Percentiles rank a stretch among this genome's conserved stretches.
phyloP scores from a whole-genome alignment of 345 rosid genomes.

The Litchi chinensis region DNA sequence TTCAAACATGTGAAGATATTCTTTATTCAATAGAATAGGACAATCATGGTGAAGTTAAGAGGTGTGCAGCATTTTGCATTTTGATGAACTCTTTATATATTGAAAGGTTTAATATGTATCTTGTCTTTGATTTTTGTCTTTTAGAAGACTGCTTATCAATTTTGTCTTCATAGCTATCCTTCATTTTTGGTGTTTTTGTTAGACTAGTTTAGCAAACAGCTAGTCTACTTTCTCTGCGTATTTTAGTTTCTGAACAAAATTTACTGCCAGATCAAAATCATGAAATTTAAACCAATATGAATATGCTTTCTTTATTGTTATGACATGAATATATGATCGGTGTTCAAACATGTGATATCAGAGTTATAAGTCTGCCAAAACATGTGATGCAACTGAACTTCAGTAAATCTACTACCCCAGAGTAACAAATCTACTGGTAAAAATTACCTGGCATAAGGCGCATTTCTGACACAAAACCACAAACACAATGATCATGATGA shows the following conservation, averaged over 20 bases:
- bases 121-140: too few relatives aligned
- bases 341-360: neutral
- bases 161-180: too few relatives aligned
- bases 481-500: neutral
- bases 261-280: neutral
- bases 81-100: too few relatives aligned
- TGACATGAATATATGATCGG: neutral
- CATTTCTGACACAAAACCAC: conserved; percentile 41
- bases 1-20: neutral
- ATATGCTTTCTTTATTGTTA: neutral
- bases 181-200: too few relatives aligned
- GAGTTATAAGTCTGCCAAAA: neutral
- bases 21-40: neutral
- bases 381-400: neutral
- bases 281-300: neutral
- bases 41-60: too few relatives aligned
- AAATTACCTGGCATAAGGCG: conserved; percentile 54
- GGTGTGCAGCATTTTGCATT: too few relatives aligned
- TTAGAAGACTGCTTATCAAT: too few relatives aligned
- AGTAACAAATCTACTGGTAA: conserved; percentile 6
- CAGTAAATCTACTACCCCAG: neutral
- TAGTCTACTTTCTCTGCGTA: too few relatives aligned
- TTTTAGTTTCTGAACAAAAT: neutral
- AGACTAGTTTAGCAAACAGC: too few relatives aligned
- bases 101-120: too few relatives aligned